Percentiles rank a stretch among this genome's conserved stretches.
phyloP scores from a whole-genome alignment of 2,329 filamentous ascomycete species.

The Cladosporium austrohemisphaericum region DNA sequence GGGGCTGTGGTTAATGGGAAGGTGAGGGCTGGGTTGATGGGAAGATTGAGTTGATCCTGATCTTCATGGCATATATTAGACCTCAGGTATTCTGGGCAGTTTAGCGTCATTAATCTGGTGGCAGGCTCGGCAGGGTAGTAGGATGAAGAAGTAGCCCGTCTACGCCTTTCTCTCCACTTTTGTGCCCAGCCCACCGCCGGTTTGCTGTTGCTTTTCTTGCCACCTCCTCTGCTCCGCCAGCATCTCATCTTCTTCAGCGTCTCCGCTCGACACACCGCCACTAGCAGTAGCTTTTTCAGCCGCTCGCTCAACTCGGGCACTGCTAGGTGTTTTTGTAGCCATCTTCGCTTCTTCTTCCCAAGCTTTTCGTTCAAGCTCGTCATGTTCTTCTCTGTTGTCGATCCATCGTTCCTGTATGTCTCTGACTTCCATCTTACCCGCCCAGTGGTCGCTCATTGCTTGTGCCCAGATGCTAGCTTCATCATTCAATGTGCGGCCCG shows the following conservation, averaged over 20 bases:
- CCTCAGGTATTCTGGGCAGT: too few relatives aligned
- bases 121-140: too few relatives aligned
- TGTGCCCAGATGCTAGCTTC: constrained; percentile 81
- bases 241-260: constrained; percentile 27
- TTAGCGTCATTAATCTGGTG: too few relatives aligned
- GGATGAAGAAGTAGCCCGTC: too few relatives aligned
- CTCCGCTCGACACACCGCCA: constrained; percentile 17
- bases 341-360: constrained; percentile 68
- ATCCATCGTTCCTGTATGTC: constrained; percentile 97
- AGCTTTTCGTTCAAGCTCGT: constrained; percentile 70
- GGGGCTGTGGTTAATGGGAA: constrained; percentile 21
- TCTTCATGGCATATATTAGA: background rate
- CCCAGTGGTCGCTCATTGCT: constrained; percentile 69
- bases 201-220: constrained; percentile 23
- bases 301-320: constrained; percentile 20
- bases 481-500: constrained; percentile 29
- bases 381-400: constrained; percentile 82
- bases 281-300: constrained; percentile 11
- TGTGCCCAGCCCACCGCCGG: constrained; percentile 16
- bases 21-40: constrained; percentile 1
- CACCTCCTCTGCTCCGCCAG: constrained; percentile 30
- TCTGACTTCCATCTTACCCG: constrained; percentile 69
- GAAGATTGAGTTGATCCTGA: background rate
- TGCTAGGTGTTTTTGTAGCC: constrained; percentile 28
- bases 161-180: constrained; percentile 23